Percentiles rank a stretch among this genome's conserved stretches.
Evolutionary conservation across 2,329 filamentous ascomycete species (phyloP).

Genomic region (Volutella citrinella): DNA sequence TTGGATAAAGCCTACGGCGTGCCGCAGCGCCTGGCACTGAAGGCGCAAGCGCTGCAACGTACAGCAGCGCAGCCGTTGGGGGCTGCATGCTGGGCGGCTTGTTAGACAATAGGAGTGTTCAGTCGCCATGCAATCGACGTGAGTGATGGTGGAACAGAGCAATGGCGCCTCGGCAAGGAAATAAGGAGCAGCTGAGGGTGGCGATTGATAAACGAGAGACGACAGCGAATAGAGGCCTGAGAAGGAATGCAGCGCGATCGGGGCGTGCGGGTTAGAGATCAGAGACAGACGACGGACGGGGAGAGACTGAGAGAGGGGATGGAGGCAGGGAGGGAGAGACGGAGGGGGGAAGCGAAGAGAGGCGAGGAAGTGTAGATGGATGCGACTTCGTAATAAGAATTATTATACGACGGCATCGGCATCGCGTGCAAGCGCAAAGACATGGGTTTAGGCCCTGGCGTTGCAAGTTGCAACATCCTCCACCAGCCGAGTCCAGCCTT

Average conservation of each 20-base stretch:
- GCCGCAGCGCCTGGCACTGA: slow-evolving; percentile 13
- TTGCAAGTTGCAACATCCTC: no score
- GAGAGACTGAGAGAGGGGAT: slow-evolving; percentile 2
- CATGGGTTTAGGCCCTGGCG: slow-evolving; percentile 2
- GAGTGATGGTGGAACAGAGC: no score
- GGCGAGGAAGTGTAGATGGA: slow-evolving; percentile 3
- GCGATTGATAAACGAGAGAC: no score
- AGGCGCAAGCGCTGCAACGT: slow-evolving; percentile 13
- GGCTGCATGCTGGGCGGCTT: slow-evolving; percentile 20
- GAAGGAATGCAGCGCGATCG: not conserved
- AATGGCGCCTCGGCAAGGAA: no score
- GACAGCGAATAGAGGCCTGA: not conserved
- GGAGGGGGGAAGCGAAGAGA: slow-evolving; percentile 2
- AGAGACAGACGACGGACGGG: not conserved
- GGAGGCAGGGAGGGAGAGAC: no score
- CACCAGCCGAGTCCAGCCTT: no score
- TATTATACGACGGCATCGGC: not conserved
- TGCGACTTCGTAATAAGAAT: no score
- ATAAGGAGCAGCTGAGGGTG: no score
- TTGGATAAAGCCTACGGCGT: slow-evolving; percentile 9
- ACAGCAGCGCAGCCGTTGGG: slow-evolving; percentile 17
- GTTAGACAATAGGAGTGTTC: no score
- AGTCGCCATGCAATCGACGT: no score
- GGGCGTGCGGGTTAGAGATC: no score
- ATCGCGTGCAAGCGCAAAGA: slow-evolving; percentile 1